phyloP scores from a whole-genome alignment of 495 filamentous ascomycete species.

The Cenococcum geophilum region DNA sequence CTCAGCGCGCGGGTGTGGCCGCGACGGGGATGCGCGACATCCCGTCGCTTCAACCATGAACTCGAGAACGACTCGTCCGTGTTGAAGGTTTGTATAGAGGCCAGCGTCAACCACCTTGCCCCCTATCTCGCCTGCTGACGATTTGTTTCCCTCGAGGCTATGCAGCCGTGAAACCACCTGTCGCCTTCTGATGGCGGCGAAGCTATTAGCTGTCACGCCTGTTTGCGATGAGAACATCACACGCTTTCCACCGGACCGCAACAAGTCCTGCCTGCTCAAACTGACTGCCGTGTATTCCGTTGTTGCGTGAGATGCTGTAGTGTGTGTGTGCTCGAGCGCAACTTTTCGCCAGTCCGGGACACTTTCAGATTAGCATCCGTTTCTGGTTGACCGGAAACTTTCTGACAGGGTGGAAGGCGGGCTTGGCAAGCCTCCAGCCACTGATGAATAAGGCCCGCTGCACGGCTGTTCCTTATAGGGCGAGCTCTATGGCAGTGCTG shows the following conservation, averaged over 20 bases:
- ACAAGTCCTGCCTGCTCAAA: background rate
- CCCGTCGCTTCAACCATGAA: background rate
- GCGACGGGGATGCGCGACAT: background rate
- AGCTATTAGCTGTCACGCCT: background rate
- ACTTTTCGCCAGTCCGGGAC: background rate
- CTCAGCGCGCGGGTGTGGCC: conserved; percentile 4
- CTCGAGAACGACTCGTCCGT: background rate
- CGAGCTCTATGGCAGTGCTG: too few relatives aligned
- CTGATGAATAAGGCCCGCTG: background rate
- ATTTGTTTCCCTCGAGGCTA: background rate
- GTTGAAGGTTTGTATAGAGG: background rate
- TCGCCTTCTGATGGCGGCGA: background rate
- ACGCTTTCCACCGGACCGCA: background rate
- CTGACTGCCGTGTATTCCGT: background rate
- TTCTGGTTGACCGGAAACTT: background rate
- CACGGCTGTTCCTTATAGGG: background rate
- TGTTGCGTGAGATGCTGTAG: too few relatives aligned
- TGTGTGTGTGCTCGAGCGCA: background rate
- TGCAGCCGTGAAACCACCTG: background rate
- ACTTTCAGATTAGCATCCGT: background rate
- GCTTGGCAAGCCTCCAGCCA: background rate
- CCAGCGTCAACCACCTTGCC: background rate
- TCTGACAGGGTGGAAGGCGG: background rate
- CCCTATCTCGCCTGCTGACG: background rate
- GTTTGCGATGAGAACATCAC: background rate